Base-by-base conservation (phyloP, 129 eudicot species). In the Kitagawia praeruptora region DNA sequence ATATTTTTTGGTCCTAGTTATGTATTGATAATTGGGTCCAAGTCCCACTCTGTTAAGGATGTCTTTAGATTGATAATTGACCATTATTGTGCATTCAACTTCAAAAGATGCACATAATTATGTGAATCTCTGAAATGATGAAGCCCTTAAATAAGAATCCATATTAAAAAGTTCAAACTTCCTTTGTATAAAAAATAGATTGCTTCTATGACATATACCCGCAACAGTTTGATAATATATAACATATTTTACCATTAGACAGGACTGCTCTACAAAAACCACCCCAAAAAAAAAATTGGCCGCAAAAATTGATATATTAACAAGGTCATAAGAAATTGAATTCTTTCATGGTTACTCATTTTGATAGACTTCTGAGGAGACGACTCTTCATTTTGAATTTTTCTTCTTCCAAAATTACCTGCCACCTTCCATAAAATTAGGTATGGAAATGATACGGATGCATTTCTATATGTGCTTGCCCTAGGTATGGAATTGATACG, bases 401-500 rank as follows among this genome's bases (percentile, higher is more conserved):
- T 47, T 63, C 0, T 19, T 56, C 0, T 18, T 6, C 61, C 15
- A 51, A 40, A 18, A 73, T 66, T 74, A 78, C 69, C 63, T 38
- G 61, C 44, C 37, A 75, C 38, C 31, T 45, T 25, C 0, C 9
- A 25, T 46, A 75, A n/a, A 78, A 72, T 70, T 80, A 95, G 99
- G 91, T 92, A 90, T 84, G 96, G 96, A 85, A 84, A 92, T 80
- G 99, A 96, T 79, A 87, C 97, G 10, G 99, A 96, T 89, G 99
- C 99, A 66, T 96, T 92, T 86, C 87, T 96, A 69, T 90, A 96
- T 18, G 99, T 92, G 42, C 97, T 96, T 82, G 99, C 99, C 72
- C 96, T 80, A 95, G 99, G 91, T 92, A 90, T 84, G 96, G 96
- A 85, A 84, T 96, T 80, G 99, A 96, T 79, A 88, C 97, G 10